Evolutionary conservation across 306 rosid species (phyloP).

Genomic region (Rubus idaeus): DNA sequence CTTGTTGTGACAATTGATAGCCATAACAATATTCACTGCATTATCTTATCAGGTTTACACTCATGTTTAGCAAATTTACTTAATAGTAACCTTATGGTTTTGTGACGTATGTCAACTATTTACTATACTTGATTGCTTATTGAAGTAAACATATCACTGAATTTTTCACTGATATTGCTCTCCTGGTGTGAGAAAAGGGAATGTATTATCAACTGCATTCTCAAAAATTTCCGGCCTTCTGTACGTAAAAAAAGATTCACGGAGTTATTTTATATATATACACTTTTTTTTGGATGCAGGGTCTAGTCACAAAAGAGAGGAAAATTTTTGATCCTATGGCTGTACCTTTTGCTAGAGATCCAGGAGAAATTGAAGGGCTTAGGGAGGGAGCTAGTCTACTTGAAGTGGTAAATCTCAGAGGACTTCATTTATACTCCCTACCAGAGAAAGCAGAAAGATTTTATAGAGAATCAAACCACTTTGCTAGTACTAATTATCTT

Average conservation of each 20-base stretch:
- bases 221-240: neutral
- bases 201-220: neutral
- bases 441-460: neutral
- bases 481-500: slow-evolving; percentile 18
- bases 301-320: slow-evolving; percentile 88
- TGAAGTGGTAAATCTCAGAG: slow-evolving; percentile 81
- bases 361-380: slow-evolving; percentile 69
- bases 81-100: neutral
- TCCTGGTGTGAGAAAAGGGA: neutral
- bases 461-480: slow-evolving; percentile 13
- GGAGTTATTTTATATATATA: neutral
- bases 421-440: slow-evolving; percentile 20
- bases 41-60: slow-evolving; percentile 3
- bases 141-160: neutral
- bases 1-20: neutral
- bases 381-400: slow-evolving; percentile 79
- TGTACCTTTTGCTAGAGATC: slow-evolving; percentile 85
- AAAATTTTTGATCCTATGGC: slow-evolving; percentile 76
- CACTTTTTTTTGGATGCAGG: slow-evolving; percentile 52
- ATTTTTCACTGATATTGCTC: neutral
- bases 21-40: slow-evolving; percentile 14
- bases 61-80: neutral
- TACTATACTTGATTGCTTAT: neutral
- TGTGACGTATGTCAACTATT: neutral
- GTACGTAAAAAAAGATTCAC: neutral